Evolutionary conservation across 2,329 filamentous ascomycete genomes (phyloP).

Genomic region (Cytospora piceae): DNA sequence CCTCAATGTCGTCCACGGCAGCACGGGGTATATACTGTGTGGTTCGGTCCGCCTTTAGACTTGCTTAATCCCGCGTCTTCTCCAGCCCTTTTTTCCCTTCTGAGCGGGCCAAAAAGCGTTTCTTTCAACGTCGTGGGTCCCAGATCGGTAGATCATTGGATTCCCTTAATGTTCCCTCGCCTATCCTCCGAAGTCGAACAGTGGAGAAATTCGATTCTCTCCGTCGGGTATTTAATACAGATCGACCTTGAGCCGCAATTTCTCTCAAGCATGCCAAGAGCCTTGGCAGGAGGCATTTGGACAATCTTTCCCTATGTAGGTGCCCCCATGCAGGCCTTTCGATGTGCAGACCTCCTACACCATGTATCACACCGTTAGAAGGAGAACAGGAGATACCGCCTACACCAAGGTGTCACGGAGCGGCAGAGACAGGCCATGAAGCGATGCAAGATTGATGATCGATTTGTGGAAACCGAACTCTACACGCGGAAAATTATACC

Average conservation of each 20-base stretch:
- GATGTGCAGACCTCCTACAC: background rate
- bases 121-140: slow-evolving; percentile 8
- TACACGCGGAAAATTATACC: background rate
- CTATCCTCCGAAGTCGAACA: background rate
- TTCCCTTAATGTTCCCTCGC: background rate
- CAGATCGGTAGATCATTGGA: background rate
- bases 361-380: background rate
- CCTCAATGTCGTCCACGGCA: background rate
- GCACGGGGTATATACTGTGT: background rate
- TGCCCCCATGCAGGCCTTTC: background rate
- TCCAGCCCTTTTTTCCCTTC: background rate
- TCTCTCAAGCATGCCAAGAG: slow-evolving; percentile 20
- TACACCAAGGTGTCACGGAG: background rate
- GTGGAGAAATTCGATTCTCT: slow-evolving; percentile 20
- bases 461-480: background rate
- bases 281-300: slow-evolving; percentile 15
- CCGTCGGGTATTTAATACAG: background rate
- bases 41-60: background rate
- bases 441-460: background rate
- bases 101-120: background rate
- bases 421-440: background rate
- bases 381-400: background rate
- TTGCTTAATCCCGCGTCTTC: background rate
- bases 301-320: slow-evolving; percentile 16
- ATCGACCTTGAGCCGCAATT: slow-evolving; percentile 8